Conservation (phyloP, 148 eudicot genomes). For the Chenopodium berlandieri region DNA sequence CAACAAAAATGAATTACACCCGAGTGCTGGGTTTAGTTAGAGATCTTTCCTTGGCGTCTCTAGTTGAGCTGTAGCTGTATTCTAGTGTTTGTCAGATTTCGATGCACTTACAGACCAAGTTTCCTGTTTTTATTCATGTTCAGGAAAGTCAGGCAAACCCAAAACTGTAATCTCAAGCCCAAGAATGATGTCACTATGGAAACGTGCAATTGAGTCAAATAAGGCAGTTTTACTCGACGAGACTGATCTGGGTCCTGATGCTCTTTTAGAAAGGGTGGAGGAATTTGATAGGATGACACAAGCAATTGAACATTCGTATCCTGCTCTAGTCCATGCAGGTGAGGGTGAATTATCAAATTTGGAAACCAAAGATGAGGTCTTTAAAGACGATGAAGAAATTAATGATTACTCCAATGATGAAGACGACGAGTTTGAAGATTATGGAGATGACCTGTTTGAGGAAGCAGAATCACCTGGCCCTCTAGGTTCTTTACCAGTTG, state of each 20-base stretch:
- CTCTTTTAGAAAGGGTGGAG: slow-evolving; percentile 72
- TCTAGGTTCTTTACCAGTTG: slow-evolving; percentile 75
- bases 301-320: slow-evolving; percentile 70
- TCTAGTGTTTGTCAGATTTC: not conserved
- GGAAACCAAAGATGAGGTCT: slow-evolving; percentile 20
- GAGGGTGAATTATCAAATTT: slow-evolving; percentile 25
- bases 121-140: not conserved
- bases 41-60: not conserved
- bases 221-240: slow-evolving; percentile 72
- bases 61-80: not conserved
- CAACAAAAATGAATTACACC: too few species aligned
- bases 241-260: slow-evolving; percentile 61
- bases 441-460: slow-evolving; percentile 35
- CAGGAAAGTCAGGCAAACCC: slow-evolving; percentile 22
- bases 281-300: slow-evolving; percentile 62
- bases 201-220: slow-evolving; percentile 71
- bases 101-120: not conserved
- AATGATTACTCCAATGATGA: slow-evolving; percentile 29
- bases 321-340: slow-evolving; percentile 46
- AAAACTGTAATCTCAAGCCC: slow-evolving; percentile 52
- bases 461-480: slow-evolving; percentile 33
- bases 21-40: too few species aligned
- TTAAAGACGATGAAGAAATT: slow-evolving; percentile 29
- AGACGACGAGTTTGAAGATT: slow-evolving; percentile 34
- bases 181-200: slow-evolving; percentile 86